These are phyloP conservation scores for Amphicarpaea edgeworthii DNA, from an alignment of 306 rosid species.

Conservation along the genomic window DNA sequence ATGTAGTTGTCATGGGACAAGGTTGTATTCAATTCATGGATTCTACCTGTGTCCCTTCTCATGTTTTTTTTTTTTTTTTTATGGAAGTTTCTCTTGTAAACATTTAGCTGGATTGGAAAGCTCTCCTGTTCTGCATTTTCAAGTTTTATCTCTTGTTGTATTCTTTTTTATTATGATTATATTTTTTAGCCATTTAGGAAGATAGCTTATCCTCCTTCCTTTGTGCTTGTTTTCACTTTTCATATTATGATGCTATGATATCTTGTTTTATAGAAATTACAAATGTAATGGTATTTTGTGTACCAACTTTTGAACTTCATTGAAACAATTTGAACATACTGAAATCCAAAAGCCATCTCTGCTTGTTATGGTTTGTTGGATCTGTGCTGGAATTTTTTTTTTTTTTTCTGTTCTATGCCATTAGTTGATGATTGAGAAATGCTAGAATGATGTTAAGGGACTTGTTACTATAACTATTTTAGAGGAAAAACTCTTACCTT, in stretches of 20 bases:
- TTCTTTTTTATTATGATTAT: neutral
- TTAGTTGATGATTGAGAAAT: conserved; percentile 3
- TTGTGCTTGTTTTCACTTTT: neutral
- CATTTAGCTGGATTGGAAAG: neutral
- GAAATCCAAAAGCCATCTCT: neutral
- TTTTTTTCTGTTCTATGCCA: conserved; percentile 15
- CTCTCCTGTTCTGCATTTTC: neutral
- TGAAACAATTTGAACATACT: conserved; percentile 12
- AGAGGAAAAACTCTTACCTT: neutral
- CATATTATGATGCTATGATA: neutral
- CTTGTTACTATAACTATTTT: neutral
- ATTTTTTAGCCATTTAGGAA: neutral
- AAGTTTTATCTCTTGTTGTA: neutral
- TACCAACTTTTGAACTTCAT: neutral
- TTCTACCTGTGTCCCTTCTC: neutral
- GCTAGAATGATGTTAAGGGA: neutral
- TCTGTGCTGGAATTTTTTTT: neutral
- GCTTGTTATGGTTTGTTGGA: neutral
- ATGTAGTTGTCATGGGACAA: neutral
- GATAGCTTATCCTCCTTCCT: neutral
- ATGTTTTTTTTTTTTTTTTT: neutral
- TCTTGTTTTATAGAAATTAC: neutral
- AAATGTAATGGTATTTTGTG: neutral
- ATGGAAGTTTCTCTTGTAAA: neutral
- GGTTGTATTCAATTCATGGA: neutral